Conservation (phyloP, 2,329 filamentous ascomycete genomes). For the Ascochyta viciae-villosae region DNA sequence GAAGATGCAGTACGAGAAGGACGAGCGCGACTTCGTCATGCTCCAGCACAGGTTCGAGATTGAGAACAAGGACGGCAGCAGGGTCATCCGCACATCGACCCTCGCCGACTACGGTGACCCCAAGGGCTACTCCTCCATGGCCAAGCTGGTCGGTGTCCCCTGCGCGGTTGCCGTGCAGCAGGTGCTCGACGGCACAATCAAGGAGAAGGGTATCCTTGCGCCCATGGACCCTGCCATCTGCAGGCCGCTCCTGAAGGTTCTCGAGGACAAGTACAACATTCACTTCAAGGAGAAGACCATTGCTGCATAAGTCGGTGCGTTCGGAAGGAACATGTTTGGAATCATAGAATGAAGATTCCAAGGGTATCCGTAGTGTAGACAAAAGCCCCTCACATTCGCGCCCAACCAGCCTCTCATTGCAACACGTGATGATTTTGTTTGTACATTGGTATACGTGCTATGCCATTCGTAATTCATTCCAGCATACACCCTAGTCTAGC, state of each 20-base stretch:
- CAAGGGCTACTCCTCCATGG: constrained; percentile 83
- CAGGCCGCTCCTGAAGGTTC: constrained; percentile 75
- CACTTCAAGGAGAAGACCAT: constrained; percentile 72
- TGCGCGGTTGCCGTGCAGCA: constrained; percentile 77
- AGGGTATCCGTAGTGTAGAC: constrained; percentile 22
- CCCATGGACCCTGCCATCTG: constrained; percentile 77
- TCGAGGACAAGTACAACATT: constrained; percentile 80
- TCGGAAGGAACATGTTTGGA: not conserved
- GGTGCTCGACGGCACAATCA: constrained; percentile 77
- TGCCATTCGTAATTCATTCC: not conserved
- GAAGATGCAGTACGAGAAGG: constrained; percentile 87
- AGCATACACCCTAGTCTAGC: constrained; percentile 31
- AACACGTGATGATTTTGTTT: not conserved
- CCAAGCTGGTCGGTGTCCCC: constrained; percentile 78
- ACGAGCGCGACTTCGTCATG: constrained; percentile 83
- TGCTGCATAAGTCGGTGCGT: constrained; percentile 26
- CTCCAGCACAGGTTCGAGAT: constrained; percentile 86
- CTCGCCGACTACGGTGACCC: constrained; percentile 83
- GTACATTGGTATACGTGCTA: not conserved
- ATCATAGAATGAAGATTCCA: constrained; percentile 15
- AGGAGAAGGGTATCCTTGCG: constrained; percentile 76
- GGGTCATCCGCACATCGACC: constrained; percentile 80
- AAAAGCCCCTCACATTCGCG: constrained; percentile 21
- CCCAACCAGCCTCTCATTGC: not conserved
- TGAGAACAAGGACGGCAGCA: constrained; percentile 78